These are phyloP conservation scores for Malania oleifera DNA, from an alignment of 164 flowering plant genomes.

Conservation along the genomic window DNA sequence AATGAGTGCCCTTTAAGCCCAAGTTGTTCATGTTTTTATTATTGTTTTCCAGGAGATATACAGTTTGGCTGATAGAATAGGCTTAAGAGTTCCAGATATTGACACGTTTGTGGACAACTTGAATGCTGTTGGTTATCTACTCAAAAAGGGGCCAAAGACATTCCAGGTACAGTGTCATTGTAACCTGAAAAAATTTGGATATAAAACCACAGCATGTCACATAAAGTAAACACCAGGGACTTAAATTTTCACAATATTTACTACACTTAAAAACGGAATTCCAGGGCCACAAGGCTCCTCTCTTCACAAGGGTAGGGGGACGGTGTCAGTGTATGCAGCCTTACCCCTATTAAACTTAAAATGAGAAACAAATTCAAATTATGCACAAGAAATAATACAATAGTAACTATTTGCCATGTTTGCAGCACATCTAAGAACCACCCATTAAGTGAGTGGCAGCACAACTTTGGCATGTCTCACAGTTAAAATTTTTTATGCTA, in stretches of 20 bases:
- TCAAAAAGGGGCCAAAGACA: constrained; percentile 93
- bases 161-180: constrained; percentile 60
- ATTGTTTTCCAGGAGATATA: constrained; percentile 72
- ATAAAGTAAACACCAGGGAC: neutral
- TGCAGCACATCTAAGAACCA: no score
- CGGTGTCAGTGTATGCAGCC: neutral
- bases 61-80: constrained; percentile 85
- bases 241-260: neutral
- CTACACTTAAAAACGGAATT: neutral
- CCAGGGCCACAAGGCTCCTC: no score
- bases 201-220: neutral
- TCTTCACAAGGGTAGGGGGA: neutral
- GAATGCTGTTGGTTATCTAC: constrained; percentile 80
- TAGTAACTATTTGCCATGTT: neutral
- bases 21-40: neutral
- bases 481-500: no score
- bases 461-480: no score
- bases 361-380: no score
- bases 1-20: neutral
- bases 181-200: neutral
- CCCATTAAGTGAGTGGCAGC: neutral
- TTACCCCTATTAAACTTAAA: no score
- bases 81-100: constrained; percentile 86
- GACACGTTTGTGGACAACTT: constrained; percentile 83
- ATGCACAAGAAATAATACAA: neutral